phyloP scores from a whole-genome alignment of 164 flowering plant genomes.

The Chimonanthus salicifolius region DNA sequence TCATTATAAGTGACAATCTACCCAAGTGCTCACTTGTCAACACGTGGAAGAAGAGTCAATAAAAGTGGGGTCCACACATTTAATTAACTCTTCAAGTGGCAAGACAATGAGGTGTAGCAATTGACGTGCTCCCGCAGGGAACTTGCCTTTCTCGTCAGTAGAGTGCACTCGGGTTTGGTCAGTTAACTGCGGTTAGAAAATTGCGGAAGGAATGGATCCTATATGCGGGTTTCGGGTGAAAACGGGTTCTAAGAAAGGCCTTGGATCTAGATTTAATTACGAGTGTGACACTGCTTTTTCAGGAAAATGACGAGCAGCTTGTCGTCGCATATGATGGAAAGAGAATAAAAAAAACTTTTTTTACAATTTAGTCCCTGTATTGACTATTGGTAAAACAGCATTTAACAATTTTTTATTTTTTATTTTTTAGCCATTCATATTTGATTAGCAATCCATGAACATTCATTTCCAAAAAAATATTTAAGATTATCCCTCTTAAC shows the following conservation, averaged over 20 bases:
- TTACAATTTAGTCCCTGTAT: too few species aligned
- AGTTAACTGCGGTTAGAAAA: conserved; percentile 10
- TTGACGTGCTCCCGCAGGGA: neutral
- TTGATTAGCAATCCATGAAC: too few species aligned
- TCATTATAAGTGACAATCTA: too few species aligned
- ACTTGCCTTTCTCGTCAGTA: neutral
- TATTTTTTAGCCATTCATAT: too few species aligned
- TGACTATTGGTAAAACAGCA: too few species aligned
- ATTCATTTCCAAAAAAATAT: too few species aligned
- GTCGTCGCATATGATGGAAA: too few species aligned
- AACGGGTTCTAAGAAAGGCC: neutral
- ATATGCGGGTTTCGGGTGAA: neutral
- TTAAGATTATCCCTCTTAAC: too few species aligned
- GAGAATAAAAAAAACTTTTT: too few species aligned
- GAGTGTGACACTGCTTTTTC: neutral
- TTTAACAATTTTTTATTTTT: too few species aligned
- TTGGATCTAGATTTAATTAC: neutral
- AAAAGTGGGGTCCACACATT: neutral
- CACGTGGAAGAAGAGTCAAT: neutral
- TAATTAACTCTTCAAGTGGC: neutral
- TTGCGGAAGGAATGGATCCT: neutral
- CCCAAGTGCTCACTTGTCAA: too few species aligned
- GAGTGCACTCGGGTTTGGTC: conserved; percentile 1
- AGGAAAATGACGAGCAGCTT: neutral
- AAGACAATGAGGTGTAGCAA: neutral